phyloP scores from a whole-genome alignment of 306 rosid species.

The Pyrus bretschneideri region DNA sequence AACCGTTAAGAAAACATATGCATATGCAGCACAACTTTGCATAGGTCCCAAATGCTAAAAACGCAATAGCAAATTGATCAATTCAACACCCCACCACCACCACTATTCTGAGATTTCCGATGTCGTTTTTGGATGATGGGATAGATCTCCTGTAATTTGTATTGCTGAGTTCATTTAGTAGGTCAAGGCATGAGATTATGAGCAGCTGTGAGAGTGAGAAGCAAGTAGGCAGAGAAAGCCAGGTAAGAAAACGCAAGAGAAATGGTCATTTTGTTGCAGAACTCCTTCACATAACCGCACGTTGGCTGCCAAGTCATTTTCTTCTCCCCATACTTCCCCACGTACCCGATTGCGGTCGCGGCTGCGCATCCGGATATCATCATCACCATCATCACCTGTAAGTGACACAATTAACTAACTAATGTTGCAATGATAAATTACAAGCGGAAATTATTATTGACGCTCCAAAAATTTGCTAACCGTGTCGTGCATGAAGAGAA shows the following conservation, averaged over 20 bases:
- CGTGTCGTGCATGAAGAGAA: slow-evolving; percentile 40
- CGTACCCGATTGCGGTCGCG: slow-evolving; percentile 54
- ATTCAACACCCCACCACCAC: too few species aligned
- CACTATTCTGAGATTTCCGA: background rate
- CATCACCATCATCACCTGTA: slow-evolving; percentile 46
- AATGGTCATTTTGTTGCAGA: slow-evolving; percentile 40
- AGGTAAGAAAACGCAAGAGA: slow-evolving; percentile 44
- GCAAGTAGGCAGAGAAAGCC: slow-evolving; percentile 46
- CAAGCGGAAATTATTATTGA: too few species aligned
- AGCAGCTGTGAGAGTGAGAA: slow-evolving; percentile 34
- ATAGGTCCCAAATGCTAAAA: background rate
- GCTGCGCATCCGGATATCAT: slow-evolving; percentile 65
- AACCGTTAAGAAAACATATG: too few species aligned
- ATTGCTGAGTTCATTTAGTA: background rate
- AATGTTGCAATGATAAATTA: too few species aligned
- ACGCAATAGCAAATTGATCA: background rate
- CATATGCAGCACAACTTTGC: background rate
- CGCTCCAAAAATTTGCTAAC: slow-evolving; percentile 20
- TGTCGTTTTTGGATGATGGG: background rate
- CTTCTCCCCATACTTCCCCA: slow-evolving; percentile 50
- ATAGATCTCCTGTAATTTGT: background rate
- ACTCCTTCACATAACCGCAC: slow-evolving; percentile 41
- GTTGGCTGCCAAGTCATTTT: slow-evolving; percentile 47
- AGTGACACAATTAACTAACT: background rate
- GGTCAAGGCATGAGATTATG: slow-evolving; percentile 18